Evolutionary conservation across 208 protist species (phyloP).

Genomic region (Crithidia thermophila): DNA sequence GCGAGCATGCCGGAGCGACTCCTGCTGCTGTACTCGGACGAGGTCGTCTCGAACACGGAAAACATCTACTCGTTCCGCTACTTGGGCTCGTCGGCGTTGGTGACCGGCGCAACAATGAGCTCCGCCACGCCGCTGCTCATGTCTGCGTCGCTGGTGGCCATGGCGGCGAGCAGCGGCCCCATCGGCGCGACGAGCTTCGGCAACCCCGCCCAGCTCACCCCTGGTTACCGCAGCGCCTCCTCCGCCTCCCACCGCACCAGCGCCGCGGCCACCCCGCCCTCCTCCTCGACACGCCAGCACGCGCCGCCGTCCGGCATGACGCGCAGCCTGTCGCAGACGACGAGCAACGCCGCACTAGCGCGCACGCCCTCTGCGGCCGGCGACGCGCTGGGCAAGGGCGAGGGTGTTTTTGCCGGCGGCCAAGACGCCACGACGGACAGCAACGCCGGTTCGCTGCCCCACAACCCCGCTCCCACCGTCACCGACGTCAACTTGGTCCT

Average conservation of each 20-base stretch:
- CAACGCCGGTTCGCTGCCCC: constrained; percentile 24
- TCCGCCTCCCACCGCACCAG: constrained; percentile 7
- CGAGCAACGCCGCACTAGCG: neutral
- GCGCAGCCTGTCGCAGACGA: neutral
- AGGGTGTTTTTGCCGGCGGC: neutral
- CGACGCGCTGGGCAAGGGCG: neutral
- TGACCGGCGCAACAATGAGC: constrained; percentile 47
- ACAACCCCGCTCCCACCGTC: constrained; percentile 22
- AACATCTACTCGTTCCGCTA: constrained; percentile 91
- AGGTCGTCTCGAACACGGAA: constrained; percentile 64
- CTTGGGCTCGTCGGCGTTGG: constrained; percentile 52
- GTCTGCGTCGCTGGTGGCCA: constrained; percentile 22
- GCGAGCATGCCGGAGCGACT: constrained; percentile 56
- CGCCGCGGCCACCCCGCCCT: neutral
- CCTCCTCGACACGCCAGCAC: neutral
- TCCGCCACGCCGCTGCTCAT: constrained; percentile 36
- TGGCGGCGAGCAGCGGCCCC: constrained; percentile 13
- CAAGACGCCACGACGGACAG: constrained; percentile 2
- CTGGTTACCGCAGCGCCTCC: neutral
- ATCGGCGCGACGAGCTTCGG: neutral
- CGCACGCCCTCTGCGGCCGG: constrained; percentile 4
- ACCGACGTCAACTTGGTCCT: constrained; percentile 3
- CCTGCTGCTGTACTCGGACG: constrained; percentile 67
- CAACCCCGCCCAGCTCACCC: neutral
- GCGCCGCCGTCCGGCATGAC: neutral